phyloP scores from a whole-genome alignment of 352 stramenopile species.

The Blastocystis sp. region DNA sequence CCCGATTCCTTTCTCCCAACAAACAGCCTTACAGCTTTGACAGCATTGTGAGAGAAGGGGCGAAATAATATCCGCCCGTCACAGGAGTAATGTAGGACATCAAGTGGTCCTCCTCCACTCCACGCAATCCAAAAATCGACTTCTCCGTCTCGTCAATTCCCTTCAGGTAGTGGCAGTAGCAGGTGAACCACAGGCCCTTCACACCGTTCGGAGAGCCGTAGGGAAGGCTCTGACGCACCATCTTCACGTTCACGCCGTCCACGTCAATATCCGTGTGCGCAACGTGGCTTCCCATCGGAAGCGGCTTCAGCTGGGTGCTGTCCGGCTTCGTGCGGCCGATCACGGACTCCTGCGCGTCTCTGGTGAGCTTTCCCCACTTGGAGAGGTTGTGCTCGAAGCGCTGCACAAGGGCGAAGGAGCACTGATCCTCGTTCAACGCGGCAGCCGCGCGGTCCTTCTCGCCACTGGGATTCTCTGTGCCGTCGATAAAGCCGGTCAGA shows the following conservation, averaged over 20 bases:
- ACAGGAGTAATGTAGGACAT: conserved; percentile 68
- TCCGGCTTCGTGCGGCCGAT: conserved; percentile 63
- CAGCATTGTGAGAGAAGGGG: conserved; percentile 25
- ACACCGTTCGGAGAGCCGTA: conserved; percentile 21
- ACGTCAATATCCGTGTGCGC: conserved; percentile 48
- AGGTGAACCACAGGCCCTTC: conserved; percentile 59
- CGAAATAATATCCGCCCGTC: conserved; percentile 65
- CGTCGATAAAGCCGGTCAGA: conserved; percentile 67
- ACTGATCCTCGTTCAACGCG: conserved; percentile 27
- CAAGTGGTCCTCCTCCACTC: conserved; percentile 7
- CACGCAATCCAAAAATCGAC: conserved; percentile 55
- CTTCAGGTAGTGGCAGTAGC: conserved; percentile 37
- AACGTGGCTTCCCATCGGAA: conserved; percentile 52
- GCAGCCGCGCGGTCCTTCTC: conserved; percentile 21
- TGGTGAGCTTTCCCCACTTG: conserved; percentile 56
- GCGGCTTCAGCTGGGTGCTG: conserved; percentile 44
- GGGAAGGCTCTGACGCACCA: conserved; percentile 58
- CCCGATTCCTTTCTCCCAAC: conserved; percentile 6
- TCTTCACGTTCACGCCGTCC: conserved; percentile 60
- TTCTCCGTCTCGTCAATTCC: conserved; percentile 57
- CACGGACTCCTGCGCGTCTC: conserved; percentile 33
- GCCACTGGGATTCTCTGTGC: conserved; percentile 49
- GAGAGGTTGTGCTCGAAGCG: conserved; percentile 49
- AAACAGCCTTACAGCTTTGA: conserved; percentile 30
- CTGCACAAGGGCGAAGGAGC: conserved; percentile 58